Evolutionary conservation across 371 early-diverging fungal species (phyloP), one percentile per base, ranked within the genome.

Genomic region (Haplosporangium sp.): DNA sequence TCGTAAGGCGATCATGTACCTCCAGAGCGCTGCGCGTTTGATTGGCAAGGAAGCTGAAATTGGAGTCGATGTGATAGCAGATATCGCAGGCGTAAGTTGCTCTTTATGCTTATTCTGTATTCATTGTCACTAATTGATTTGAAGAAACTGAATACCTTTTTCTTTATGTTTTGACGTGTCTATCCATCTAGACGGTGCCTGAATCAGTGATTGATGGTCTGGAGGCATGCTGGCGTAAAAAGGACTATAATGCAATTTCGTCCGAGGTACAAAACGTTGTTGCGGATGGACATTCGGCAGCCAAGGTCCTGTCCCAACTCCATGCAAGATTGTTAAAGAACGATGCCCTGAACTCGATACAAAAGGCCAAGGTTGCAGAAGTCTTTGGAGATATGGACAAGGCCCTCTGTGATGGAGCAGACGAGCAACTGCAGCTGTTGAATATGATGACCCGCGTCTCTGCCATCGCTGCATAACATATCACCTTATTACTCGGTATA

Each of bases 1-100:
- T 68, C 88, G 99, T 54, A 93, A 92, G 73, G 95, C 97, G 0
- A 96, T 96, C 69, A 98, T 94, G 86, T 89, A 88, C 43, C 84
- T 98, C 53, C 98, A 99, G 83, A 95, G 93, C 81, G 96, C 95
- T 9, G 83, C 86, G 23, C 87, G 88, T 3, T 72, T 95, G 54
- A 54, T 77, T 52, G 85, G 88, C 57, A 73, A 82, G 67, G 82
- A 72, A 3, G 75, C 81, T 13, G 62, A 74, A 6, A 86, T 95
- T 48, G 85, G 89, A 7, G 73, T 84, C 5, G 74, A 64, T 3
- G 85, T 86, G 14, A 86, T 97, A n/a, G 74, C 83, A 8, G 95
- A 95, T 74, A 90, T 97, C 61, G 93, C 93, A 6, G 97, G 98
- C 36, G 93, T 94, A 82, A 58, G 75, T 58, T 4, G 29, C 29